Evolutionary conservation across 495 filamentous ascomycete species (phyloP), one percentile per base, ranked within the genome.

Genomic region (Penicillium atrosanguineum): DNA sequence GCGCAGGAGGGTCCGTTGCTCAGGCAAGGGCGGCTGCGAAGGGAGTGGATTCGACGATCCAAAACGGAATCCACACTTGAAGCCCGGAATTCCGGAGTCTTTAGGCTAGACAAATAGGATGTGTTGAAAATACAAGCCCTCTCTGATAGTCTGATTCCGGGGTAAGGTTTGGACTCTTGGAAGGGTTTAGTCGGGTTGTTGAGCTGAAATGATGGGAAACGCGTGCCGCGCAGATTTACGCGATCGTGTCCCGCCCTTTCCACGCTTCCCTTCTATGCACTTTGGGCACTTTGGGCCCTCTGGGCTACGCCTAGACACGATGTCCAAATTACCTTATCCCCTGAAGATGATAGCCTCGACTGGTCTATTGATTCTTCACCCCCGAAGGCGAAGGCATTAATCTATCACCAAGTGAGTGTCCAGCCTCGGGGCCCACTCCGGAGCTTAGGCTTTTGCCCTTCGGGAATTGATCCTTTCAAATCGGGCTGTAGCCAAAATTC

Each of bases 21-120:
- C 52, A 43, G 48, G 60, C 50, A 62, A 69, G 63, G 67, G 63
- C 64, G 67, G 62, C 63, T 63, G 67, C 56, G 56, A 62, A 59
- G 55, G 57, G 50, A 62, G 52, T 46, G 56, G 36, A 63, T 67
- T 64, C 65, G 62, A 64, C 54, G 64, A 62, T 50, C 39, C 44
- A 47, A 52, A 52, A 52, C 52, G 56, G 63, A 56, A 46, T 57
- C 60, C 16, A 40, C 38, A 55, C 50, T 42, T 40, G 3, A 43
- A 40, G 37, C 39, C 6, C n/a, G 6, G 16, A 7, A 40, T 9
- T 40, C n/a, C n/a, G 34, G 34, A 37, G 7, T 37, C 9, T 37
- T 11, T 11, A 40, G 19, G 16, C 31, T 8, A 26, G 40, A 16
- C 39, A 46, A 39, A 48, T 36, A 26, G 26, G 18, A 26, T 15